Conservation (phyloP, 495 filamentous ascomycete species). For the Astrothelium subdiscretum region DNA sequence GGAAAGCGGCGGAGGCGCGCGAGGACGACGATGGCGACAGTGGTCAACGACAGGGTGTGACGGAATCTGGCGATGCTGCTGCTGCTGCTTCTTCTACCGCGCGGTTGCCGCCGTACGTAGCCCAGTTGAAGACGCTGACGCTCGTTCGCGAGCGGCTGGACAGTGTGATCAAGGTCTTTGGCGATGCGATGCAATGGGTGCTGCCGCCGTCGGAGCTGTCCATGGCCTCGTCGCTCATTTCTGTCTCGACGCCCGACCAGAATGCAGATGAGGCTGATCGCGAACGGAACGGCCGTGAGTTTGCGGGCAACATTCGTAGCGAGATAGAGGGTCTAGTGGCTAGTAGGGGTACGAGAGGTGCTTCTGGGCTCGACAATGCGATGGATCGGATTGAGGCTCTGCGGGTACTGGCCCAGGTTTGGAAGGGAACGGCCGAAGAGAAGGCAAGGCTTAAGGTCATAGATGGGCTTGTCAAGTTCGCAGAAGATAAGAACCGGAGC, state of each 20-base stretch:
- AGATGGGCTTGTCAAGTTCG: slow-evolving; percentile 54
- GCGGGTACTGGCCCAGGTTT: slow-evolving; percentile 60
- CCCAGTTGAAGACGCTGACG: slow-evolving; percentile 67
- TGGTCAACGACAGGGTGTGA: slow-evolving; percentile 21
- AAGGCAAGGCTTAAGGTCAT: slow-evolving; percentile 72
- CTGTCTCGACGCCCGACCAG: slow-evolving; percentile 65
- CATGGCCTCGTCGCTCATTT: slow-evolving; percentile 59
- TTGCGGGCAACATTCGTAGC: slow-evolving; percentile 51
- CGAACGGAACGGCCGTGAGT: slow-evolving; percentile 70
- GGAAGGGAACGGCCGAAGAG: slow-evolving; percentile 90
- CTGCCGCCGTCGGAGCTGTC: slow-evolving; percentile 61
- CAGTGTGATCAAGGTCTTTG: slow-evolving; percentile 76
- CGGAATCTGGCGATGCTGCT: slow-evolving; percentile 6
- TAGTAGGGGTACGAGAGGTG: slow-evolving; percentile 29
- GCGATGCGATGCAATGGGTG: slow-evolving; percentile 86
- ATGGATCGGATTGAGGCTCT: slow-evolving; percentile 59
- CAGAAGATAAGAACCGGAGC: slow-evolving; percentile 24
- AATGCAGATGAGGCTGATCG: slow-evolving; percentile 48
- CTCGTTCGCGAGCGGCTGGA: slow-evolving; percentile 73
- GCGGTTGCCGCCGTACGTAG: slow-evolving; percentile 57
- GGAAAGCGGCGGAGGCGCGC: no score
- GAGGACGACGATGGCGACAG: not conserved
- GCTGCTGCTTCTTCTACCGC: slow-evolving; percentile 10
- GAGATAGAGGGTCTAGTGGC: slow-evolving; percentile 62
- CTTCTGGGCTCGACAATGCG: slow-evolving; percentile 54